Percentiles rank a stretch among this genome's conserved stretches.
Evolutionary conservation across 1,139 yeast species (phyloP).

Genomic region (Saccharomyces hybrid): DNA sequence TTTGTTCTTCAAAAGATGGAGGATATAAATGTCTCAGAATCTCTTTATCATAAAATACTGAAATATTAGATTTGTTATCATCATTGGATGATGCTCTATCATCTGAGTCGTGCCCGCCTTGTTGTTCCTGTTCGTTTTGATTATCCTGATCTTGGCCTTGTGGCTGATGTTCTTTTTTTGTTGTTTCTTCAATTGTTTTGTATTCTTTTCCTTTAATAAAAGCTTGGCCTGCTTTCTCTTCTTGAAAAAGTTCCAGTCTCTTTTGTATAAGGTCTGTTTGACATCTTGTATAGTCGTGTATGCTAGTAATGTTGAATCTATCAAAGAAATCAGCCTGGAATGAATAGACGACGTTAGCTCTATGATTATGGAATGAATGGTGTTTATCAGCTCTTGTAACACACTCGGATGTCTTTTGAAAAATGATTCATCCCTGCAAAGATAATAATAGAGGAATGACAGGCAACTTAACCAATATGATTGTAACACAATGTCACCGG

Average conservation of each 20-base stretch:
- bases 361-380: conserved; percentile 54
- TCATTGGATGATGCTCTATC: neutral
- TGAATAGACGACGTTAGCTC: conserved; percentile 60
- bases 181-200: conserved; percentile 8
- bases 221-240: conserved; percentile 36
- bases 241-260: conserved; percentile 70
- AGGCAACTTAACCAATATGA: conserved; percentile 69
- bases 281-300: conserved; percentile 62
- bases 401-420: conserved; percentile 48
- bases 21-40: conserved; percentile 64
- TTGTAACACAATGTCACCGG: conserved; percentile 58
- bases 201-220: conserved; percentile 10
- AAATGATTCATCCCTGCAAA: conserved; percentile 48
- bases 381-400: conserved; percentile 52
- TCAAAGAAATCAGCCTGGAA: conserved; percentile 46
- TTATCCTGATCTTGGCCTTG: neutral
- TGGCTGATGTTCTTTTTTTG: conserved; percentile 7
- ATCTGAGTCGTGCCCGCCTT: conserved; percentile 3
- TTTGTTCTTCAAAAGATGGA: conserved; percentile 57
- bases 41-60: conserved; percentile 30
- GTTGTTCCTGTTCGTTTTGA: conserved; percentile 2
- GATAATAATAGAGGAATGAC: conserved; percentile 59
- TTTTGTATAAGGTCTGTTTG: conserved; percentile 49
- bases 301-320: conserved; percentile 57
- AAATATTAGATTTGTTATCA: conserved; percentile 1